Conservation (phyloP, 306 rosid species). For the Styphnolobium japonicum region DNA sequence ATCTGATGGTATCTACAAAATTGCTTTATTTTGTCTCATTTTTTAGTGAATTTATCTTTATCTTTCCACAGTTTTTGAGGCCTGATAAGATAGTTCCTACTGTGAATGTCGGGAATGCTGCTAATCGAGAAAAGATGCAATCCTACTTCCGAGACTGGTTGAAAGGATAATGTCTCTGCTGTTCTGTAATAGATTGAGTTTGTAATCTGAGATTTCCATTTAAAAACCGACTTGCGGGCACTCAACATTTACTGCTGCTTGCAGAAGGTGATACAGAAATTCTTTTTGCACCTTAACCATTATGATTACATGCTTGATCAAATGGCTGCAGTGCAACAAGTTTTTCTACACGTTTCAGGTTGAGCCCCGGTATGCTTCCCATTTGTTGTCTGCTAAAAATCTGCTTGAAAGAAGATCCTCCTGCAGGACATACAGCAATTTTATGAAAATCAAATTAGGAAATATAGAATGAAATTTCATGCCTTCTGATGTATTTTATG, state of each 20-base stretch:
- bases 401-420: background rate
- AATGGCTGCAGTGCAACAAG: background rate
- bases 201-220: background rate
- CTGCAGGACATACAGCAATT: background rate
- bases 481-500: background rate
- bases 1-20: background rate
- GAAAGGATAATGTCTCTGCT: conserved; percentile 24
- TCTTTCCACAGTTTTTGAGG: conserved; percentile 40
- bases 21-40: background rate
- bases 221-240: background rate
- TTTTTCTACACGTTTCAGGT: background rate
- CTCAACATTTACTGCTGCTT: background rate
- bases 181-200: background rate
- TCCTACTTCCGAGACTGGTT: conserved; percentile 52
- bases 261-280: conserved; percentile 9
- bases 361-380: background rate
- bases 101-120: conserved; percentile 44
- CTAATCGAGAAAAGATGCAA: conserved; percentile 58
- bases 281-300: background rate
- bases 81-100: conserved; percentile 60
- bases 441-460: background rate
- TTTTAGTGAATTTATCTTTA: conserved; percentile 12
- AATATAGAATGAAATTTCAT: background rate
- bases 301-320: conserved; percentile 4
- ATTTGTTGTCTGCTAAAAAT: background rate